phyloP scores from a whole-genome alignment of 2,329 filamentous ascomycete genomes.

The Ophiocordyceps unilateralis region DNA sequence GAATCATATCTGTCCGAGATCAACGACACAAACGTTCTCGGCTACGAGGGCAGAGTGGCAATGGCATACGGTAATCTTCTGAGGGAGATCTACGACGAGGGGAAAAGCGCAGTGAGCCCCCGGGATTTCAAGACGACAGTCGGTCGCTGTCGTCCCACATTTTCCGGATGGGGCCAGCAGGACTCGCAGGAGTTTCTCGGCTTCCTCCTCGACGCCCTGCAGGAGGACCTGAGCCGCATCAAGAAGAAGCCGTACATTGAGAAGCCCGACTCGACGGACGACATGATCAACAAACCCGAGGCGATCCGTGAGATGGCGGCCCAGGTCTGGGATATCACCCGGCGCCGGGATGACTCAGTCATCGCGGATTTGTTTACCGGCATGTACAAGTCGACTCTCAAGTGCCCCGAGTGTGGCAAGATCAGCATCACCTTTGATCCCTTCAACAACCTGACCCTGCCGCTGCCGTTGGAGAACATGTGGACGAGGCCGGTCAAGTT shows the following conservation, averaged over 20 bases:
- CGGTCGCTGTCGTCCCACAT: slow-evolving; percentile 65
- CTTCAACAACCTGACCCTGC: slow-evolving; percentile 85
- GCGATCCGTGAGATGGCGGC: slow-evolving; percentile 75
- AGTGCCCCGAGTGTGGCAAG: slow-evolving; percentile 81
- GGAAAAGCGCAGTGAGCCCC: slow-evolving; percentile 54
- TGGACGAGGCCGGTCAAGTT: slow-evolving; percentile 64
- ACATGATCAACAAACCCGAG: slow-evolving; percentile 70
- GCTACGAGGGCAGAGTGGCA: slow-evolving; percentile 76
- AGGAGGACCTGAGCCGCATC: slow-evolving; percentile 88
- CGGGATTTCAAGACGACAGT: slow-evolving; percentile 69
- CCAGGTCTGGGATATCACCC: slow-evolving; percentile 81
- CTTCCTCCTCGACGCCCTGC: slow-evolving; percentile 82
- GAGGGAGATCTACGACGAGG: slow-evolving; percentile 59
- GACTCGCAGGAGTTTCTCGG: slow-evolving; percentile 95
- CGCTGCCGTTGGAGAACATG: slow-evolving; percentile 70
- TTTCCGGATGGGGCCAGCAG: slow-evolving; percentile 90
- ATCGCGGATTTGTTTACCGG: slow-evolving; percentile 92
- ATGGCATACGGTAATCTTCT: slow-evolving; percentile 64
- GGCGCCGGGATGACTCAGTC: slow-evolving; percentile 82
- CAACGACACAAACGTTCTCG: slow-evolving; percentile 71
- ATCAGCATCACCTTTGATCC: slow-evolving; percentile 98
- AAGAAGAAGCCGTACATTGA: slow-evolving; percentile 94
- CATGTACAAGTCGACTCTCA: slow-evolving; percentile 94
- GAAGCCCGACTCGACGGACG: slow-evolving; percentile 93
- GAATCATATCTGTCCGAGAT: slow-evolving; percentile 62